Percentiles rank a stretch among this genome's conserved stretches.
Conservation (phyloP, 1,284 basidiomycete genomes). For the Vanrija pseudolonga region DNA sequence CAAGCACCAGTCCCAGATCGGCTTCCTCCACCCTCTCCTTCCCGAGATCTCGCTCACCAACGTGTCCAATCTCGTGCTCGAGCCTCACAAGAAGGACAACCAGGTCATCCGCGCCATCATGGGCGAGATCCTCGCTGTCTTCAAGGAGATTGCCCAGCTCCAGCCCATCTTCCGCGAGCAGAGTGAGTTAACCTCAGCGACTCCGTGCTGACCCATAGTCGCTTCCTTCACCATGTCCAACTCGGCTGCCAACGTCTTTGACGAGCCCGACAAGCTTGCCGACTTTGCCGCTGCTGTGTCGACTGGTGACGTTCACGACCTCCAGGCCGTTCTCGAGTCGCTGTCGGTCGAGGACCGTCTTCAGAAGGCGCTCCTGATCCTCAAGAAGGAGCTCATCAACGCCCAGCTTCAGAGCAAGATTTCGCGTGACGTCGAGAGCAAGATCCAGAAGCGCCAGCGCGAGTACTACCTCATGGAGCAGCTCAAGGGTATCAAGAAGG, state of each 20-base stretch:
- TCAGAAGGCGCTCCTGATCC: slow-evolving; percentile 82
- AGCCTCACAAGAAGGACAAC: slow-evolving; percentile 86
- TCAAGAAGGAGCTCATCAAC: slow-evolving; percentile 98
- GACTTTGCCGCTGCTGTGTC: slow-evolving; percentile 97
- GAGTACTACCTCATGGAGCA: slow-evolving; percentile 99
- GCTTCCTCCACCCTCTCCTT: slow-evolving; percentile 72
- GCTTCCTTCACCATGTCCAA: slow-evolving; percentile 87
- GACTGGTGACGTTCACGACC: slow-evolving; percentile 81
- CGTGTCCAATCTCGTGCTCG: slow-evolving; percentile 75
- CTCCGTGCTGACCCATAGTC: slow-evolving; percentile 19
- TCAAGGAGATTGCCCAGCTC: slow-evolving; percentile 97
- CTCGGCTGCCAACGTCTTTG: slow-evolving; percentile 93
- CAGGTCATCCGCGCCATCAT: slow-evolving; percentile 94
- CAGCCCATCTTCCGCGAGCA: slow-evolving; percentile 98
- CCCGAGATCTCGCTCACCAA: slow-evolving; percentile 87
- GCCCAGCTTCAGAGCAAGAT: slow-evolving; percentile 94
- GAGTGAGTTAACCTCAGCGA: slow-evolving; percentile 46
- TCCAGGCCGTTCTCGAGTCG: slow-evolving; percentile 90
- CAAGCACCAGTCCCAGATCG: slow-evolving; percentile 39
- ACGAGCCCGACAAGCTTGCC: slow-evolving; percentile 96
- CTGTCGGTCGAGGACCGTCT: slow-evolving; percentile 83
- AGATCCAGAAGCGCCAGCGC: slow-evolving; percentile 93
- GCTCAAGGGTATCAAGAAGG: slow-evolving; percentile 98
- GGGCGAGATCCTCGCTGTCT: slow-evolving; percentile 93
- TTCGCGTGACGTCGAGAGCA: slow-evolving; percentile 87